Evolutionary conservation across 2,329 filamentous ascomycete genomes (phyloP), one percentile per base, ranked within the genome.

Genomic region (Fusarium incarnatum): DNA sequence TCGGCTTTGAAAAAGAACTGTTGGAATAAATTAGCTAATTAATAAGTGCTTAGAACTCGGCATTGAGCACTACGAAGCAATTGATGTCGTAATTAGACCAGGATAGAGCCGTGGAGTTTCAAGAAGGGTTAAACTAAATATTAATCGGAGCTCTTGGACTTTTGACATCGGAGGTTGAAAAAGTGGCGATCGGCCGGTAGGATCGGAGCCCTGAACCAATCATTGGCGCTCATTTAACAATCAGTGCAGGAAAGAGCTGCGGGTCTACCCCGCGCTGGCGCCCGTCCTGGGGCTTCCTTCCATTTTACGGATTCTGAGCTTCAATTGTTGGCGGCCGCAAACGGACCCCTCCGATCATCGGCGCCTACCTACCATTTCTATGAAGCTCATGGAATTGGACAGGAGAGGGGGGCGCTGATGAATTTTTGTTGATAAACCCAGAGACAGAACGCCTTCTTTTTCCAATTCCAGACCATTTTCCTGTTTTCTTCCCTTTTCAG

Each of bases 311-410:
- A 63, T 45, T 55, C 16, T 64, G 70, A 63, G 56, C 70, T 71
- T 63, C 73, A 72, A 74, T 73, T 72, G 73, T 71, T 73, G 71
- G 65, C 53, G 63, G 65, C 57, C 56, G 65, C 30, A 70, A 60
- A 61, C 56, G 64, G 64, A 69, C 49, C 55, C 56, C 76, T 77
- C 76, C 76, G 76, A 77, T 77, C 48, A 77, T 77, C 76, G 76
- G 76, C 67, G 67, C 27, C 23, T 30, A 41, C n/a, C 22, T 56
- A 30, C 63, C 64, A 77, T 64, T 64, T 67, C 66, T 45, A 74
- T 73, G 68, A 75, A 77, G 74, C 68, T 75, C 48, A 60, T 72
- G 40, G 57, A 44, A 55, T 73, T 68, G 62, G 66, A 48, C 37
- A 53, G 52, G 60, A 46, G 59, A 42, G 66, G 52, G 65, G 64